A percentile compares a stretch with the other conserved stretches of the same genome.
phyloP scores from a whole-genome alignment of 1,139 yeast genomes.

The Taiozyma sp. region DNA sequence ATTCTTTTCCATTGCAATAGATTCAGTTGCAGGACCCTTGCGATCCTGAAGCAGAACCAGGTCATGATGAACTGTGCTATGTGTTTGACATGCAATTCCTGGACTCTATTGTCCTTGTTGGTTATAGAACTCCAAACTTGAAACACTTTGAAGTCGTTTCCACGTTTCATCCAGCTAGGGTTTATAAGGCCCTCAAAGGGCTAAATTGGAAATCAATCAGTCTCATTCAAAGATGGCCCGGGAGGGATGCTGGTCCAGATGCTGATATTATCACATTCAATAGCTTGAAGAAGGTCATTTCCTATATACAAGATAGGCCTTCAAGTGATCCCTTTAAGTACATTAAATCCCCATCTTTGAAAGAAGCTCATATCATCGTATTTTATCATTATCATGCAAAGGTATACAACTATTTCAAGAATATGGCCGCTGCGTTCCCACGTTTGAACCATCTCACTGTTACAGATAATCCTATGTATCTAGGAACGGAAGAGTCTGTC shows the following conservation, averaged over 20 bases:
- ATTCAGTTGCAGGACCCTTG: neutral
- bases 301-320: neutral
- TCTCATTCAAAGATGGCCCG: neutral
- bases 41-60: neutral
- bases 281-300: neutral
- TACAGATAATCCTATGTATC: neutral
- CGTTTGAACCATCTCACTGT: neutral
- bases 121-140: neutral
- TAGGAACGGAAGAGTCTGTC: neutral
- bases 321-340: neutral
- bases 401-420: neutral
- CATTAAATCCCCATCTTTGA: neutral
- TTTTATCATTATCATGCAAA: too few relatives aligned
- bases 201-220: neutral
- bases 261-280: neutral
- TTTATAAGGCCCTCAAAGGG: neutral
- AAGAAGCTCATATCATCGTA: neutral
- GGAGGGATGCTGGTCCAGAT: neutral
- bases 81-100: neutral
- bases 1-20: neutral
- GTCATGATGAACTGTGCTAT: neutral
- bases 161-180: neutral
- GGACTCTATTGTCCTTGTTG: neutral
- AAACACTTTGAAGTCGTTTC: neutral
- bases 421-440: neutral